Conservation (phyloP, 75 land plant genomes). For the Pinus taeda region DNA sequence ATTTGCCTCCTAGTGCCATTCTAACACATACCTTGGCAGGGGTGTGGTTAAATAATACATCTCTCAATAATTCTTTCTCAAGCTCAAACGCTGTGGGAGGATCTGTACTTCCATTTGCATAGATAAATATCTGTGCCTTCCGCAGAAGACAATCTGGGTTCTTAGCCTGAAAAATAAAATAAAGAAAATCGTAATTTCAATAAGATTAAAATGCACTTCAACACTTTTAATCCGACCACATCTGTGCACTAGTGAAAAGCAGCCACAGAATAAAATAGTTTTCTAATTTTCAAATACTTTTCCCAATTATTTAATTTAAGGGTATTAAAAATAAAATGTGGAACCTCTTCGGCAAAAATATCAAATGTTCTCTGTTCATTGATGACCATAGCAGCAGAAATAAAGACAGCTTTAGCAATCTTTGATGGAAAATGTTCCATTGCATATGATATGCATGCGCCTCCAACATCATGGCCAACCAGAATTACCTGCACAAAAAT, state of each 20-base stretch:
- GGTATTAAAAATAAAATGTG: neutral
- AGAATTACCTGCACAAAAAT: conserved; percentile 71
- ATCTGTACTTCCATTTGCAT: conserved; percentile 62
- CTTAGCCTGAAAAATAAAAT: conserved; percentile 20
- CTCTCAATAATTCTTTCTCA: conserved; percentile 55
- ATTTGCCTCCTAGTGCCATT: neutral
- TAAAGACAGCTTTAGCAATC: conserved; percentile 77
- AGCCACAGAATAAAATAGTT: neutral
- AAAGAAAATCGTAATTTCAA: neutral
- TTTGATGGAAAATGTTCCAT: conserved; percentile 80
- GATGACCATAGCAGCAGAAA: conserved; percentile 81
- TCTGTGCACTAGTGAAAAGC: neutral
- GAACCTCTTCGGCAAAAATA: conserved; percentile 74
- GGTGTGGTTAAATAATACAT: conserved; percentile 79
- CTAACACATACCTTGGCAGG: conserved; percentile 72
- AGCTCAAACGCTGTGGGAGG: conserved; percentile 79
- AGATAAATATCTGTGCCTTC: conserved; percentile 62
- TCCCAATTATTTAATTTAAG: neutral
- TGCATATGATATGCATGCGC: conserved; percentile 88
- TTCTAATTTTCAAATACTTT: neutral
- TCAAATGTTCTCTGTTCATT: conserved; percentile 74
- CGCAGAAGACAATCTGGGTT: conserved; percentile 49
- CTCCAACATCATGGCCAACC: conserved; percentile 98
- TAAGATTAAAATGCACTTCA: neutral
- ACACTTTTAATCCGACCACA: neutral